Evolutionary conservation across 192 early-diverging fungal genomes (phyloP), one percentile per base, ranked within the genome.

Genomic region (Coemansia sp.): DNA sequence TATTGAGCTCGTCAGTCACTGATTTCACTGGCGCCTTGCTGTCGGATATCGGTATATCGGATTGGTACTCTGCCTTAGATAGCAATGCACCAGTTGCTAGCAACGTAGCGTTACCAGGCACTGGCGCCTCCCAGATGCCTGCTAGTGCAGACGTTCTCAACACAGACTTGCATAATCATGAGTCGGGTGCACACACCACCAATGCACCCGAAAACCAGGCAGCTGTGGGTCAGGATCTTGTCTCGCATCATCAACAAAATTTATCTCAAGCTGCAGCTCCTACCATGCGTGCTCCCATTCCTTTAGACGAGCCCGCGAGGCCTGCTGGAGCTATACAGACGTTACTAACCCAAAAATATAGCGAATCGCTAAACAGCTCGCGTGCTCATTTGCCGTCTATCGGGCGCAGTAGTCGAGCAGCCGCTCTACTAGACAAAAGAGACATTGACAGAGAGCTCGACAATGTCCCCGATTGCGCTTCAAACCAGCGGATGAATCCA

Each of bases 321-420:
- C 9, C 46, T 10, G 30, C 19, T 24, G 63, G 63, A 3, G n/a
- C n/a, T n/a, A 44, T 73, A 13, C 63, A 73, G 17, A 37, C 48
- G 9, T 18, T 42, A 36, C 49, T 74, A 26, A 40, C 62, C 22
- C 20, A 54, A 32, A 67, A 67, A 39, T 74, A 67, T 50, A 74
- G 71, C 59, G 59, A 67, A 27, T 73, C 70, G 17, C 43, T 74
- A 11, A 59, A 50, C 28, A 34, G 55, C 1, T 74, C 71, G 25
- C 53, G 64, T 9, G 44, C 64, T 5, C 32, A 63, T 9, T 13
- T 59, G 9, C 34, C 64, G 4, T 28, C 51, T 3, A 43, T 41
- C 10, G 46, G 55, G 1, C 60, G 60, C 0, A 23, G 36, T 18
- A 23, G 34, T 19, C 41, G 55, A 18, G 39, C 55, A 6, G 34